Base-by-base conservation (phyloP, 352 stramenopile species). In the Aphanomyces cochlioides region DNA sequence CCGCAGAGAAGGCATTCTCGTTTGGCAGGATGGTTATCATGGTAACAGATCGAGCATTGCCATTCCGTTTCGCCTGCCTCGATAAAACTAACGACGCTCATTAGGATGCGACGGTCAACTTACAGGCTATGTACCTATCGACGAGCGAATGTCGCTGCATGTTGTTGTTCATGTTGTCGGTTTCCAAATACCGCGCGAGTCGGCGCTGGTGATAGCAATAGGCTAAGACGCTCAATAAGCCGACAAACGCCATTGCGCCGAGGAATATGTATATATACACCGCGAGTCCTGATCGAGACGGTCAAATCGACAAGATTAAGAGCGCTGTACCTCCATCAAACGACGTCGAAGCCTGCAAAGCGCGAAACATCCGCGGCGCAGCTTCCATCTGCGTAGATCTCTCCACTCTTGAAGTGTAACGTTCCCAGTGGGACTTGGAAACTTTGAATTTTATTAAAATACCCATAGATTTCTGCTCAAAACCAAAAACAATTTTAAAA, bases 141-240 rank as follows among this genome's bases (percentile, higher is more conserved):
- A 92, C 78, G 12, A 93, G 79, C 48, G 87, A 90, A 67, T 93
- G 80, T 12, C 86, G 82, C 76, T 93, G 86, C 82, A 93, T 92
- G 75, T 93, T 93, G 78, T 93, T 93, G 75, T 89, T 89, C 72
- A 73, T 74, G 54, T 92, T 93, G 77, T 91, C 83, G 39, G 79
- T 53, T 41, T 90, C 79, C 17, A 86, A 75, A 45, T 84, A 90
- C 0, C 77, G 83, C 21, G 72, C 76, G 6, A 88, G 17, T 7
- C 82, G 83, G 7, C 82, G 83, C 58, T 88, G 84, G 47, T 92
- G 84, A 60, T 84, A 75, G 70, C 77, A 90, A 64, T 93, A 93
- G 1, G 84, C 65, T 19, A 85, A 47, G 47, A 90, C 40, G 65
- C 75, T 84, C 17, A 73, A 69, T 8, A 77, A 50, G 19, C 66